Evolutionary conservation across 208 protist genomes (phyloP), one percentile per base, ranked within the genome.

Genomic region (Trypanosoma lewisi): DNA sequence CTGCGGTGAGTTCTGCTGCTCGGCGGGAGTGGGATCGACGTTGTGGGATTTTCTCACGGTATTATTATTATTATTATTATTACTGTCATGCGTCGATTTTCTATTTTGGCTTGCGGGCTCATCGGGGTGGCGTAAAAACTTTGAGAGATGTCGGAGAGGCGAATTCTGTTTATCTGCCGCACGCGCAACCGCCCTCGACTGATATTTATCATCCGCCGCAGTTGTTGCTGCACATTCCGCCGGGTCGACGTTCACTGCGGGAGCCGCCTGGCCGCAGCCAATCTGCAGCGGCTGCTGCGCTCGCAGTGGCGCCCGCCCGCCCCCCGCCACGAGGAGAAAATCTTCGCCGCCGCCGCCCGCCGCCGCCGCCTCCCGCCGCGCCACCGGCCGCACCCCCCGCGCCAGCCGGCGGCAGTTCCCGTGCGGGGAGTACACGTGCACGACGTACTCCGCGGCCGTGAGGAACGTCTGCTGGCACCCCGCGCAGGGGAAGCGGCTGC

Each of bases 361-460:
- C n/a, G n/a, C n/a, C n/a, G n/a, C n/a, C n/a, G n/a, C n/a, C n/a
- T n/a, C n/a, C n/a, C n/a, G n/a, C n/a, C n/a, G n/a, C n/a, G n/a
- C n/a, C n/a, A n/a, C n/a, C n/a, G n/a, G n/a, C n/a, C n/a, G n/a
- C n/a, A n/a, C n/a, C n/a, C n/a, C n/a, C n/a, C n/a, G n/a, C n/a
- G n/a, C n/a, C n/a, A n/a, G n/a, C n/a, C n/a, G n/a, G n/a, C 27
- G 28, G n/a, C 53, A 45, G 17, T 17, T 12, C 19, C 19, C 19
- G 0, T 25, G 27, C 2, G 12, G 17, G 21, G n/a, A 19, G n/a
- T 31, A 45, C 31, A 49, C 1, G 21, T 63, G 57, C 44, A 21
- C 44, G 2, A 45, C 57, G 30, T 53, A 63, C 57, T 51, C 57
- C 41, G 44, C 44, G 1, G 57, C 14, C 17, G 57, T 54, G 41